Percentiles rank a stretch among this genome's conserved stretches.
Evolutionary conservation across 352 stramenopile genomes (phyloP).

Genomic region (Thalassiosira mediterranea): DNA sequence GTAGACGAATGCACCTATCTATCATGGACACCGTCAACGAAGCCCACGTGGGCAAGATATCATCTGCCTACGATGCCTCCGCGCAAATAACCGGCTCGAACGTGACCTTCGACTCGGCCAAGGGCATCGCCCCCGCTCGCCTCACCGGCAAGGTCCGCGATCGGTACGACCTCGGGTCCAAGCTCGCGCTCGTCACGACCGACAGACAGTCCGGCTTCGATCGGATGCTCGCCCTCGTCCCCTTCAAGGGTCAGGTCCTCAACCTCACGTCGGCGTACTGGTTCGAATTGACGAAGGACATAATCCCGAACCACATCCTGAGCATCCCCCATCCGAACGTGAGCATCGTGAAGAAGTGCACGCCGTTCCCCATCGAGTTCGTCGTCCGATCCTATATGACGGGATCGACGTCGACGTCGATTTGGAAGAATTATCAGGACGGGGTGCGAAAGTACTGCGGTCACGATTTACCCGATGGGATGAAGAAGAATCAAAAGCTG

Average conservation of each 20-base stretch:
- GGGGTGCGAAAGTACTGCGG: slow-evolving; percentile 96
- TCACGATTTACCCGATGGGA: slow-evolving; percentile 90
- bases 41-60: slow-evolving; percentile 41
- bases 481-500: slow-evolving; percentile 97
- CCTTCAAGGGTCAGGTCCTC: slow-evolving; percentile 97
- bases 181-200: slow-evolving; percentile 96
- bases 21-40: slow-evolving; percentile 28
- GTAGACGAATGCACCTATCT: not conserved
- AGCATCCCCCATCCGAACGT: slow-evolving; percentile 93
- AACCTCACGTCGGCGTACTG: slow-evolving; percentile 93
- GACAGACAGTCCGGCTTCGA: slow-evolving; percentile 99
- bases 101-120: slow-evolving; percentile 45
- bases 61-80: slow-evolving; percentile 52
- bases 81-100: slow-evolving; percentile 69
- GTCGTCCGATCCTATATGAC: slow-evolving; percentile 96
- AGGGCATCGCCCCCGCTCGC: slow-evolving; percentile 30
- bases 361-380: slow-evolving; percentile 97
- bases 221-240: slow-evolving; percentile 92
- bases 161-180: slow-evolving; percentile 64
- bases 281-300: slow-evolving; percentile 95
- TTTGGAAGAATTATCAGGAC: slow-evolving; percentile 99
- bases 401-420: slow-evolving; percentile 96
- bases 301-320: slow-evolving; percentile 97
- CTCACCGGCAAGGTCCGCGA: slow-evolving; percentile 77
- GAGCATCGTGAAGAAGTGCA: slow-evolving; percentile 95